Conservation (phyloP, 2,329 filamentous ascomycete genomes). For the Ophiostoma himal-ulmi region DNA sequence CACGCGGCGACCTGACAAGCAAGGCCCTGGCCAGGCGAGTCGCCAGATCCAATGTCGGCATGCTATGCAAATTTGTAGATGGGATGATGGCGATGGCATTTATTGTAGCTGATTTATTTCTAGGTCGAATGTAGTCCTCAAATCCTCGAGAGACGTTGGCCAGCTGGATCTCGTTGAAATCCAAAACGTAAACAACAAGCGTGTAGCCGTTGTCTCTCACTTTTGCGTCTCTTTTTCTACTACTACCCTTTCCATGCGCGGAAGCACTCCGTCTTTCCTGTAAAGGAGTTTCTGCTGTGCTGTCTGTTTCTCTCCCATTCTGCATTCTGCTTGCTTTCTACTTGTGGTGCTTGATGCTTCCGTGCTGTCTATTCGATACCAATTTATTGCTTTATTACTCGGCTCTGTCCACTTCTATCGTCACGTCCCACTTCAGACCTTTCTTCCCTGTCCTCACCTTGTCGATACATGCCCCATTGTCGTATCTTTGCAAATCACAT, state of each 20-base stretch:
- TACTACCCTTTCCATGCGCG: not conserved
- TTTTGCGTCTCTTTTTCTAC: too few relatives aligned
- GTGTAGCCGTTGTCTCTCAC: not conserved
- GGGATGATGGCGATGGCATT: too few relatives aligned
- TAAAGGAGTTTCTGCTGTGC: not conserved
- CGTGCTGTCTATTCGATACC: too few relatives aligned
- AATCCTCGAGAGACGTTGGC: too few relatives aligned
- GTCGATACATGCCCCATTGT: not conserved
- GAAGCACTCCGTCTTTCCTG: not conserved
- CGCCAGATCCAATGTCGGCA: not conserved
- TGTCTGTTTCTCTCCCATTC: not conserved
- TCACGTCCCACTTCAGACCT: too few relatives aligned
- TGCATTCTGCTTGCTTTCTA: not conserved
- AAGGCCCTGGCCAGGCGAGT: not conserved
- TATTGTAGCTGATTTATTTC: too few relatives aligned
- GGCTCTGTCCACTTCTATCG: not conserved
- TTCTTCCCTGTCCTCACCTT: not conserved
- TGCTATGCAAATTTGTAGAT: not conserved
- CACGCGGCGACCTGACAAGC: not conserved
- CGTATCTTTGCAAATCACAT: not conserved
- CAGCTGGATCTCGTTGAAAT: too few relatives aligned
- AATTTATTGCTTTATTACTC: too few relatives aligned
- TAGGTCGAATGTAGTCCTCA: too few relatives aligned
- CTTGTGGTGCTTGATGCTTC: too few relatives aligned
- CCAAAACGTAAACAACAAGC: too few relatives aligned